Conservation (phyloP, 2,329 filamentous ascomycete genomes). For the Penicillium expansum region DNA sequence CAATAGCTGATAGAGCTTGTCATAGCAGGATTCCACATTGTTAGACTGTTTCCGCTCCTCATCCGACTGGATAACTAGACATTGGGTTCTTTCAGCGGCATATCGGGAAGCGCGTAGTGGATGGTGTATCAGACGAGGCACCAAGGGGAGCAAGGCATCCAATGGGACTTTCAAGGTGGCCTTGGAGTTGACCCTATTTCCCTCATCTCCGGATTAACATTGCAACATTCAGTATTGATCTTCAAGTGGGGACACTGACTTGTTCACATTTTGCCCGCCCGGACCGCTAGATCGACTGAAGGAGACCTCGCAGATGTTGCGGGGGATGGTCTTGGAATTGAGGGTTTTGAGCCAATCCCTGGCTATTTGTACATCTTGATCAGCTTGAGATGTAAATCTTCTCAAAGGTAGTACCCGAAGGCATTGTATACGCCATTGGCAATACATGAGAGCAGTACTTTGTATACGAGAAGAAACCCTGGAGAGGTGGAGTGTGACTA, state of each 20-base stretch:
- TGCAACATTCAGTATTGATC: conserved; percentile 3
- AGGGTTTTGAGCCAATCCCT: conserved; percentile 58
- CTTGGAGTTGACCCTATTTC: conserved; percentile 62
- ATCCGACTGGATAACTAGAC: conserved; percentile 61
- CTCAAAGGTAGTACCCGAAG: conserved; percentile 13
- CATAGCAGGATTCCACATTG: conserved; percentile 60
- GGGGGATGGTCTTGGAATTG: conserved; percentile 54
- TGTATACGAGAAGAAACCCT: not conserved
- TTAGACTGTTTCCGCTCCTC: conserved; percentile 60
- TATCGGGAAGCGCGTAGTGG: conserved; percentile 55
- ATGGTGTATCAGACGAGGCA: conserved; percentile 55
- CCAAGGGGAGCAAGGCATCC: conserved; percentile 50
- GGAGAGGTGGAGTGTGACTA: conserved; percentile 12
- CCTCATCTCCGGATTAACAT: conserved; percentile 3
- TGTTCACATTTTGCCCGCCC: conserved; percentile 68
- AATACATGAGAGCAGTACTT: not conserved
- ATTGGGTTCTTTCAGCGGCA: conserved; percentile 51
- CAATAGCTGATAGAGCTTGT: conserved; percentile 56
- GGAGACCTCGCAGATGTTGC: conserved; percentile 55
- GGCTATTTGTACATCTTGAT: conserved; percentile 38
- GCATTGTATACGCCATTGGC: conserved; percentile 8
- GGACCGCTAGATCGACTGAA: conserved; percentile 65
- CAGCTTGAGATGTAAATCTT: conserved; percentile 29
- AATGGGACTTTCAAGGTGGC: conserved; percentile 60
- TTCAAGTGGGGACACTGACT: conserved; percentile 46